Evolutionary conservation across 768 basidiomycete species (phyloP).

Genomic region (Termitomyces sp.): DNA sequence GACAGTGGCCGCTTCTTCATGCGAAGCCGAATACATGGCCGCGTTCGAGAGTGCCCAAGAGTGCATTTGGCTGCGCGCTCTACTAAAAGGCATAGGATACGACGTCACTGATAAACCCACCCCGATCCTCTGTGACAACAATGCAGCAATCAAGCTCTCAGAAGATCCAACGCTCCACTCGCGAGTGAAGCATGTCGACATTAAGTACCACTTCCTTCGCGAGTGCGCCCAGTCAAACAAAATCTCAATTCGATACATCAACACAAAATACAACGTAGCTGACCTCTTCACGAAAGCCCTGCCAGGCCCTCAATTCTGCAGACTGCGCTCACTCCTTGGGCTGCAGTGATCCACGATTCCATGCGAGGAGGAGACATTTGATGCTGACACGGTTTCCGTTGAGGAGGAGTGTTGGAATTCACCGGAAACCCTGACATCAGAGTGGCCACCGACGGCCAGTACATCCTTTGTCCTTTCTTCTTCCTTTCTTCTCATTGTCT

Average conservation of each 20-base stretch:
- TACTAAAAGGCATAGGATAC: not conserved
- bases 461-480: not conserved
- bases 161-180: not conserved
- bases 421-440: not conserved
- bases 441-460: not conserved
- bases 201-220: not conserved
- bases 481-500: too few species aligned
- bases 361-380: not conserved
- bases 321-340: not conserved
- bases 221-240: not conserved
- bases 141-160: not conserved
- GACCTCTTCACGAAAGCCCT: not conserved
- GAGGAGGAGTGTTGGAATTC: not conserved
- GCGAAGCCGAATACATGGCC: not conserved
- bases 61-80: not conserved
- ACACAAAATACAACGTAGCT: not conserved
- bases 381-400: too few species aligned
- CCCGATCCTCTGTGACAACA: not conserved
- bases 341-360: not conserved
- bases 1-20: not conserved
- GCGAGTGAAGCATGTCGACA: not conserved
- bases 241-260: not conserved
- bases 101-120: not conserved
- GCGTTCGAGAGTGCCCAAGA: not conserved
- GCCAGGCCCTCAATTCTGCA: not conserved